Conservation (phyloP, 2,329 filamentous ascomycete genomes). For the Neodidymelliopsis sp. region DNA sequence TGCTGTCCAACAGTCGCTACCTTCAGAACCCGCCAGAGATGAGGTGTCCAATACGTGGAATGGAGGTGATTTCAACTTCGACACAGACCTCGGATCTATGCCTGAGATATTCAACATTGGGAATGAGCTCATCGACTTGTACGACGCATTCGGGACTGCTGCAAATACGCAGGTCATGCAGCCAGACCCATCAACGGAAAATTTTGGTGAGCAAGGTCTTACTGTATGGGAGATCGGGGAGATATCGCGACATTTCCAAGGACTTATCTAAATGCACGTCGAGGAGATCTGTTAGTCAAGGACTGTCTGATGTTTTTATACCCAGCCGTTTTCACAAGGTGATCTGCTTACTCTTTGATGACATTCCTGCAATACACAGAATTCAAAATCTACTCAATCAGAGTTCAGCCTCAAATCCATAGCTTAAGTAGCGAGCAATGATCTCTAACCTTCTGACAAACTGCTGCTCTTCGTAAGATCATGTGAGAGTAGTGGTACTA, state of each 20-base stretch:
- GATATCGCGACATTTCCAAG: slow-evolving; percentile 22
- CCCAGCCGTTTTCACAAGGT: not conserved
- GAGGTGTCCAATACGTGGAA: slow-evolving; percentile 8
- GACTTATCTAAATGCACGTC: slow-evolving; percentile 7
- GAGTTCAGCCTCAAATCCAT: too few species aligned
- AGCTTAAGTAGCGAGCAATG: too few species aligned
- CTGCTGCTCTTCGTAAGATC: too few species aligned
- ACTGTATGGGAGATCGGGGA: slow-evolving; percentile 17
- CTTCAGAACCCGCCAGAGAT: not conserved
- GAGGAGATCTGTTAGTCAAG: too few species aligned
- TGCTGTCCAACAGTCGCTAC: not conserved
- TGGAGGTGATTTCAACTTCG: slow-evolving; percentile 2
- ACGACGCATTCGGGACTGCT: slow-evolving; percentile 19
- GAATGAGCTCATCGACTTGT: slow-evolving; percentile 19
- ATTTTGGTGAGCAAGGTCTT: slow-evolving; percentile 14
- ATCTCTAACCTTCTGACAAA: too few species aligned
- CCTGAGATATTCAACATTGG: slow-evolving; percentile 26
- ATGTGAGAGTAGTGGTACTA: too few species aligned
- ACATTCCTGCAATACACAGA: too few species aligned
- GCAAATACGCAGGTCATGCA: slow-evolving; percentile 2
- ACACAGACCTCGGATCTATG: slow-evolving; percentile 11
- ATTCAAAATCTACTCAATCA: too few species aligned
- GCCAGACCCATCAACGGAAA: not conserved
- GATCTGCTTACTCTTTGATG: too few species aligned
- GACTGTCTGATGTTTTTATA: too few species aligned